Evolutionary conservation across 2,329 filamentous ascomycete species (phyloP), one percentile per base, ranked within the genome.

Genomic region (Myrmaecium sp.): DNA sequence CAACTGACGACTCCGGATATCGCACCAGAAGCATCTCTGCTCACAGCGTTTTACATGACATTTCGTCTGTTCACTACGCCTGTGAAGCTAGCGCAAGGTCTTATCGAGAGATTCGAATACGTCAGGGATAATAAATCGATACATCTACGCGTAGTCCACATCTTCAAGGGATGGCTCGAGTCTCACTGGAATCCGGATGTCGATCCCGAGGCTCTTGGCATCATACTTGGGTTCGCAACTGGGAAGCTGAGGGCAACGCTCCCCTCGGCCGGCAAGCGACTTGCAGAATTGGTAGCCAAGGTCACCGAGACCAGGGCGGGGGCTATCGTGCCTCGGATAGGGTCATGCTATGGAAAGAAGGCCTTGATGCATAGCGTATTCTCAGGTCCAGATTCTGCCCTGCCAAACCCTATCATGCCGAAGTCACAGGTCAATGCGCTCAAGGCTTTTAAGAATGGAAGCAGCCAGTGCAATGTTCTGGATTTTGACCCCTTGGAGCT

Each of bases 91-190:
- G 78, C 84, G 0, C 69, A 82, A 45, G 69, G 74, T 4, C 63
- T 98, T n/a, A 76, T 91, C 28, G 77, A 89, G 30, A 74, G 91
- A 16, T 98, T 92, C 49, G 80, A 94, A 32, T 93, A 94, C 40
- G 77, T 93, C 19, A 77, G 71, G 8, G 77, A 89, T 32, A 78
- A 74, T 25, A 69, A 73, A 13, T 66, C 73, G 31, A 68, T 84
- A 35, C 74, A 84, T 26, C 60, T 98, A 25, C 72, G 89, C 27
- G 82, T 95, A 2, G 95, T 91, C 59, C 95, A 98, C 47, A 75
- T 83, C 30, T 82, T 98, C 63, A 98, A 98, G 53, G 79, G 80
- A 21, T 98, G 89, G 89, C 60, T 98, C 12, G 89, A 95, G 55
- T 89, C 79, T 5, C 83, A 98, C 52, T 98, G 89, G 86, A 72